phyloP scores from a whole-genome alignment of 2,329 filamentous ascomycete genomes.

The Capronia americana region DNA sequence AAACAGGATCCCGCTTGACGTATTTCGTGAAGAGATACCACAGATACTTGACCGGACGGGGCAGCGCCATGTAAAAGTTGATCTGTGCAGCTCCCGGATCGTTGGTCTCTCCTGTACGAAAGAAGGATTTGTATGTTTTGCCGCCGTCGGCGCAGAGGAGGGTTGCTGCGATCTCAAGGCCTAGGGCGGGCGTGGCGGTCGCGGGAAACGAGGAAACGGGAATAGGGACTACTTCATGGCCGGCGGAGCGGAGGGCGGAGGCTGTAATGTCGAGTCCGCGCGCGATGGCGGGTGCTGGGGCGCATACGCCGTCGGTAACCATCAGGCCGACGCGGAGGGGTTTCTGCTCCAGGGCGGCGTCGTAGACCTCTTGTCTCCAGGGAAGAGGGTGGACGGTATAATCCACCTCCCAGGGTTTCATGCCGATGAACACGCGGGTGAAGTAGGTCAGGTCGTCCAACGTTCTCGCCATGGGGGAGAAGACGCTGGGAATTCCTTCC shows the following conservation, averaged over 20 bases:
- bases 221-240: slow-evolving; percentile 75
- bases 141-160: slow-evolving; percentile 87
- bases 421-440: slow-evolving; percentile 74
- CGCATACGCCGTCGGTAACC: slow-evolving; percentile 79
- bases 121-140: slow-evolving; percentile 76
- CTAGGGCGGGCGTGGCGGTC: slow-evolving; percentile 78
- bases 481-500: slow-evolving; percentile 86
- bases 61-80: slow-evolving; percentile 73
- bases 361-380: slow-evolving; percentile 71
- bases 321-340: slow-evolving; percentile 76
- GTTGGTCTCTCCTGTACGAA: slow-evolving; percentile 77
- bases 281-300: slow-evolving; percentile 82
- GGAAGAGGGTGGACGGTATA: slow-evolving; percentile 82
- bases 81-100: slow-evolving; percentile 80
- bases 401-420: slow-evolving; percentile 90
- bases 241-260: slow-evolving; percentile 70
- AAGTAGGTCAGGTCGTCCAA: slow-evolving; percentile 85
- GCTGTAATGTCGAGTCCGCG: slow-evolving; percentile 76
- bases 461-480: slow-evolving; percentile 90
- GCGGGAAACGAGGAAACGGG: slow-evolving; percentile 62
- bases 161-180: slow-evolving; percentile 75
- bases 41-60: slow-evolving; percentile 77
- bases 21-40: slow-evolving; percentile 92
- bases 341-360: slow-evolving; percentile 66
- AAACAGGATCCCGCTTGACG: slow-evolving; percentile 74